A percentile compares a stretch with the other conserved stretches of the same genome.
These are phyloP conservation scores for Aphanomyces stellatus DNA, from an alignment of 352 stramenopile genomes.

Conservation along the genomic window DNA sequence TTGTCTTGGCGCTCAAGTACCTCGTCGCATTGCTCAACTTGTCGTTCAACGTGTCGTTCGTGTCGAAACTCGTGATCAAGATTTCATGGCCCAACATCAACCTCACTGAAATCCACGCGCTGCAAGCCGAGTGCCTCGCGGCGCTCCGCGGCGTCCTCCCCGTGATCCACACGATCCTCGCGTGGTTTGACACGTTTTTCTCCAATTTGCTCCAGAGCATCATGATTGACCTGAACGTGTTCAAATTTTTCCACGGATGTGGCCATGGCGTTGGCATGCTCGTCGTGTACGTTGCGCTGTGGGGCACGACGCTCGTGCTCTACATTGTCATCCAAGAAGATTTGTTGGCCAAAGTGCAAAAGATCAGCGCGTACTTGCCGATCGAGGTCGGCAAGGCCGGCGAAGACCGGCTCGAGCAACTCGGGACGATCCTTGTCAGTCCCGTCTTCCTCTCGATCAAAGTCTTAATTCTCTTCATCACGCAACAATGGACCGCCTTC, in stretches of 20 bases:
- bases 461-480: slow-evolving; percentile 49
- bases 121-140: slow-evolving; percentile 24
- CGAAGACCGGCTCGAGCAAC: slow-evolving; percentile 32
- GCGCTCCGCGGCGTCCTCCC: slow-evolving; percentile 25
- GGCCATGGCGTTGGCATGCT: slow-evolving; percentile 35
- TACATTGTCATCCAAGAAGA: slow-evolving; percentile 57
- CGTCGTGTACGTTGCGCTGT: slow-evolving; percentile 25
- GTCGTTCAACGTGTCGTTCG: slow-evolving; percentile 51
- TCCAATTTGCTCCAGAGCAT: slow-evolving; percentile 27
- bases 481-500: slow-evolving; percentile 30
- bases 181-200: slow-evolving; percentile 32
- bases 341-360: slow-evolving; percentile 44
- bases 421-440: slow-evolving; percentile 42
- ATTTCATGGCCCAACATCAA: slow-evolving; percentile 25
- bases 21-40: slow-evolving; percentile 43
- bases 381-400: slow-evolving; percentile 31
- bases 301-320: slow-evolving; percentile 35
- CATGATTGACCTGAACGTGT: slow-evolving; percentile 28
- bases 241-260: slow-evolving; percentile 28
- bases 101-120: slow-evolving; percentile 18
- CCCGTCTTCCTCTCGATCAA: slow-evolving; percentile 48
- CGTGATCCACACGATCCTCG: slow-evolving; percentile 24
- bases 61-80: slow-evolving; percentile 17
- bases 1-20: slow-evolving; percentile 36
- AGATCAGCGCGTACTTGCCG: slow-evolving; percentile 35